Conservation (phyloP, 1,139 yeast genomes). For the Schwanniomyces etchellsii region DNA sequence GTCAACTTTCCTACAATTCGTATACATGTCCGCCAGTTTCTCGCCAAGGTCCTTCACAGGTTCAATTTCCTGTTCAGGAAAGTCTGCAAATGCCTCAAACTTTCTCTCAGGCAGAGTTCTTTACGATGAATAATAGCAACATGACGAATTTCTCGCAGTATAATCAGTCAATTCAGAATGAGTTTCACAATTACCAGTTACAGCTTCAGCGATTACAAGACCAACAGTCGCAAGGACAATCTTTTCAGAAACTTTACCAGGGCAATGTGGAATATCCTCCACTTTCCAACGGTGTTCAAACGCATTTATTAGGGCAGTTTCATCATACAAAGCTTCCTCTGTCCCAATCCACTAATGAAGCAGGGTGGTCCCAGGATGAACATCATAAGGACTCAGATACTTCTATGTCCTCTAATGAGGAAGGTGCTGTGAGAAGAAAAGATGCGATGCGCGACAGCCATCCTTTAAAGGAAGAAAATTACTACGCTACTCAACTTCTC, state of each 20-base stretch:
- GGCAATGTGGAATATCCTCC: constrained; percentile 4
- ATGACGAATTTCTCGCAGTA: constrained; percentile 11
- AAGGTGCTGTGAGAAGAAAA: constrained; percentile 7
- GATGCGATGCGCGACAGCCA: constrained; percentile 1
- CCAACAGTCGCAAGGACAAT: constrained; percentile 11
- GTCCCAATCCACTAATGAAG: constrained; percentile 42
- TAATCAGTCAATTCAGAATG: constrained; percentile 16
- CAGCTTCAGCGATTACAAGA: constrained; percentile 20
- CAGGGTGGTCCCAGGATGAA: constrained; percentile 44
- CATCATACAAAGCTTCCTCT: constrained; percentile 25
- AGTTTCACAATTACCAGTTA: constrained; percentile 25
- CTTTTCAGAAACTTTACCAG: constrained; percentile 9
- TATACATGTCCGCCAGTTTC: constrained; percentile 10
- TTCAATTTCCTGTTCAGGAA: constrained; percentile 9
- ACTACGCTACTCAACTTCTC: constrained; percentile 53
- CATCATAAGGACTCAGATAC: constrained; percentile 41
- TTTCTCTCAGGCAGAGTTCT: constrained; percentile 24
- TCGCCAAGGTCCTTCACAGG: constrained; percentile 18
- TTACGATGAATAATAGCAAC: constrained; percentile 11
- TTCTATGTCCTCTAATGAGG: constrained; percentile 35
- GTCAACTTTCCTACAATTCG: constrained; percentile 5
- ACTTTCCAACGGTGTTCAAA: constrained; percentile 6
- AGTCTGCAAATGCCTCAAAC: constrained; percentile 11
- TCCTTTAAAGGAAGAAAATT: constrained; percentile 9
- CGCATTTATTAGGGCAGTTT: constrained; percentile 23